phyloP scores from a whole-genome alignment of 768 basidiomycete species.

The Neoboletus magnificus region DNA sequence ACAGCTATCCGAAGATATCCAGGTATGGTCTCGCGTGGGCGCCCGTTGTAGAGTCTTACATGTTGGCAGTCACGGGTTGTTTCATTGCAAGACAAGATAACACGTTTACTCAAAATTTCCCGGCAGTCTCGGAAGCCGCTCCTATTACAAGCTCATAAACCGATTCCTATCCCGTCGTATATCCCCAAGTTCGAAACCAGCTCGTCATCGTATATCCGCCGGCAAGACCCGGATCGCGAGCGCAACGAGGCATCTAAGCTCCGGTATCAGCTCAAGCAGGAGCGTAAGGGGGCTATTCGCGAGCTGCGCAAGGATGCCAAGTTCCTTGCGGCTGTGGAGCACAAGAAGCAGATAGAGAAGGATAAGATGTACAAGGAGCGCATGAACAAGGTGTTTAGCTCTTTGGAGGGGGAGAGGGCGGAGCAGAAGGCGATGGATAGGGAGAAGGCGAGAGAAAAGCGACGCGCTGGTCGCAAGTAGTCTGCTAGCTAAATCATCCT shows the following conservation, averaged over 20 bases:
- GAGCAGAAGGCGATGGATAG: slow-evolving; percentile 93
- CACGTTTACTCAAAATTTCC: slow-evolving; percentile 70
- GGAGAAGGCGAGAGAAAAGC: slow-evolving; percentile 74
- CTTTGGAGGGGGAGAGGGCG: slow-evolving; percentile 82
- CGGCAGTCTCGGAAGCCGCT: slow-evolving; percentile 73
- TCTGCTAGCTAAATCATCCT: too few relatives aligned
- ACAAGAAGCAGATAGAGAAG: slow-evolving; percentile 81
- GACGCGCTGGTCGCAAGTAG: slow-evolving; percentile 71
- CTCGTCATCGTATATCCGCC: slow-evolving; percentile 70
- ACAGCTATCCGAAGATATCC: slow-evolving; percentile 47
- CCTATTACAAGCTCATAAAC: slow-evolving; percentile 86
- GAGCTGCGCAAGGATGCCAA: slow-evolving; percentile 93
- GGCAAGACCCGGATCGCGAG: slow-evolving; percentile 90
- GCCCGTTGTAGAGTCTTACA: slow-evolving; percentile 8
- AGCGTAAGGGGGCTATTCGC: slow-evolving; percentile 93
- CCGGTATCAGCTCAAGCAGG: slow-evolving; percentile 87
- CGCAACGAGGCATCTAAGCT: slow-evolving; percentile 85
- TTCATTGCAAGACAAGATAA: slow-evolving; percentile 47
- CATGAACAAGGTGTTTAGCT: slow-evolving; percentile 79
- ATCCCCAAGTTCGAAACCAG: slow-evolving; percentile 88
- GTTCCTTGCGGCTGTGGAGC: slow-evolving; percentile 88
- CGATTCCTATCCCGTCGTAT: slow-evolving; percentile 91
- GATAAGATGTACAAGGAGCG: slow-evolving; percentile 74
- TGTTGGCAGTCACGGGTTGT: slow-evolving; percentile 45
- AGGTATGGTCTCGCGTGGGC: slow-evolving; percentile 41